Evolutionary conservation across 78 protist species (phyloP).

Genomic region (Cyanophora paradoxa): DNA sequence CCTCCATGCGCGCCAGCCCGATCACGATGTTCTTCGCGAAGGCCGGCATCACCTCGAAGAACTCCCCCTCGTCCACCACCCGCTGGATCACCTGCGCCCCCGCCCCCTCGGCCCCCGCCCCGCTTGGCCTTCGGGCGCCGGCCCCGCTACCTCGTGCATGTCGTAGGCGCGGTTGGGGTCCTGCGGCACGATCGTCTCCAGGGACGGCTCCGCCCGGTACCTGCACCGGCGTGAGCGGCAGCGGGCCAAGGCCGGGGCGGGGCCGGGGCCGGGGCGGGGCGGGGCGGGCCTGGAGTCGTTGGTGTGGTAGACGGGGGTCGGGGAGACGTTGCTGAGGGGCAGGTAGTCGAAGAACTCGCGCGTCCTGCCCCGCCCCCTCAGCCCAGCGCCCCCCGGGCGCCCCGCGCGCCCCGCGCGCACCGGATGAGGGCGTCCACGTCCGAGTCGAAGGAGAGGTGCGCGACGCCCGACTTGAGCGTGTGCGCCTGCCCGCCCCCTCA

Average conservation of each 20-base stretch:
- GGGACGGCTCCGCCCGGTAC: slow-evolving; percentile 11
- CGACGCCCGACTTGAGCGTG: slow-evolving; percentile 35
- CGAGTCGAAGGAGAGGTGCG: slow-evolving; percentile 74
- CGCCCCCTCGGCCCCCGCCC: background rate
- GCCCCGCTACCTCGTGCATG: slow-evolving; percentile 69
- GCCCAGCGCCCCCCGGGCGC: too few species aligned
- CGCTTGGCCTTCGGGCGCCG: too few species aligned
- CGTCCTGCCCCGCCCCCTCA: too few species aligned
- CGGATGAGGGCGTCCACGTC: slow-evolving; percentile 78
- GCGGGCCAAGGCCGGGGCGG: background rate
- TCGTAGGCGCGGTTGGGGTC: slow-evolving; percentile 90
- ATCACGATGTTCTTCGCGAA: slow-evolving; percentile 88
- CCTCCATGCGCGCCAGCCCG: slow-evolving; percentile 91
- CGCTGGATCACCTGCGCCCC: background rate
- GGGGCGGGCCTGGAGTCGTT: background rate
- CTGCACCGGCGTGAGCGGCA: slow-evolving; percentile 7
- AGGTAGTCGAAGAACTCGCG: slow-evolving; percentile 67
- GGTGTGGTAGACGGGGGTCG: background rate
- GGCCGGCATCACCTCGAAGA: slow-evolving; percentile 86
- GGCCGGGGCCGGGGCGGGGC: too few species aligned
- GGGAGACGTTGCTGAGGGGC: slow-evolving; percentile 38
- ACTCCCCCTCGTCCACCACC: slow-evolving; percentile 78
- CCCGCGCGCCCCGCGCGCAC: too few species aligned
- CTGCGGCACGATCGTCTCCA: slow-evolving; percentile 54
- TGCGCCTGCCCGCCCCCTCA: too few species aligned